Conservation (phyloP, 495 filamentous ascomycete genomes). For the Massariosphaeria phaeospora region DNA sequence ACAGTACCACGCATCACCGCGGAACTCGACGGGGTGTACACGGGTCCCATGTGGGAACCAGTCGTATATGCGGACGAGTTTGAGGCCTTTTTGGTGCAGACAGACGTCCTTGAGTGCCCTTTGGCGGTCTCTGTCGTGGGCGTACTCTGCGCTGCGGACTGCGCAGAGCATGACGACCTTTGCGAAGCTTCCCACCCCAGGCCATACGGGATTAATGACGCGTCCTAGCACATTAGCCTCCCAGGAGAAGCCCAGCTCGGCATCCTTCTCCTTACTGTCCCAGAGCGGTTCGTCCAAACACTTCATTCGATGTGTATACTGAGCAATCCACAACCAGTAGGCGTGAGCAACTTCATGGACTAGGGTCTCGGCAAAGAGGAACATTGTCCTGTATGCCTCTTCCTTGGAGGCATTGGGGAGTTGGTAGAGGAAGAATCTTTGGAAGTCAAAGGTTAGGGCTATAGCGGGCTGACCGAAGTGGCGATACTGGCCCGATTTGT, state of each 20-base stretch:
- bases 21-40: not conserved
- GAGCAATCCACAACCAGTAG: slow-evolving; percentile 7
- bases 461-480: not conserved
- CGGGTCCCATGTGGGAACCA: not conserved
- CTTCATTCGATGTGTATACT: not conserved
- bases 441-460: not conserved
- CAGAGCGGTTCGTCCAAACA: slow-evolving; percentile 8
- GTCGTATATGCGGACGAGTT: not conserved
- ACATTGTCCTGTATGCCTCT: slow-evolving; percentile 5
- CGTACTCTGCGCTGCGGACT: not conserved
- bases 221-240: slow-evolving; percentile 7
- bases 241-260: slow-evolving; percentile 18
- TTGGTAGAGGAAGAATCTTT: slow-evolving; percentile 1
- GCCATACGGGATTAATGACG: not conserved
- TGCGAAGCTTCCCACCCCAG: not conserved
- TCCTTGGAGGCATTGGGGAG: not conserved
- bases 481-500: not conserved
- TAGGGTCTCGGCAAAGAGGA: slow-evolving; percentile 13
- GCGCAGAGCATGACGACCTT: not conserved
- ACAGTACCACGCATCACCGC: not conserved
- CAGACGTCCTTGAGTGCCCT: not conserved
- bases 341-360: slow-evolving; percentile 23
- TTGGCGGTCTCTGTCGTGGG: not conserved
- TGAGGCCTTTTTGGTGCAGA: not conserved
- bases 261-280: not conserved